Conservation (phyloP, 768 basidiomycete species). For the Podaxis mareebaensis region DNA sequence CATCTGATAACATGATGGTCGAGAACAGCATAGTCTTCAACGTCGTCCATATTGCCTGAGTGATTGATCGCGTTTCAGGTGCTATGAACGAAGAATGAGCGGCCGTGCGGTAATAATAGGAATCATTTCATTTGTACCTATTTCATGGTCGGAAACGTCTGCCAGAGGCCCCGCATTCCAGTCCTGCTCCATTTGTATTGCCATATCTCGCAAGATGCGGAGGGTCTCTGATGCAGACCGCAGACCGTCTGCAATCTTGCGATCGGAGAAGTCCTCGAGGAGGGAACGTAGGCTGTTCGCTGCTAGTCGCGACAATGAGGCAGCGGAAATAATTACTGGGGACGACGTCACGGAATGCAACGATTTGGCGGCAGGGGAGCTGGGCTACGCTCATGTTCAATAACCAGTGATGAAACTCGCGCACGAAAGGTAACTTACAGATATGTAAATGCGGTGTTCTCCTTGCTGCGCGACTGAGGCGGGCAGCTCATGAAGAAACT, state of each 20-base stretch:
- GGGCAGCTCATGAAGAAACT: conserved; percentile 47
- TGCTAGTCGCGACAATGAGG: conserved; percentile 37
- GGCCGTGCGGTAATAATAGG: conserved; percentile 6
- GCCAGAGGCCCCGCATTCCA: conserved; percentile 47
- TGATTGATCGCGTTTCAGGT: conserved; percentile 42
- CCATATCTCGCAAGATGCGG: conserved; percentile 33
- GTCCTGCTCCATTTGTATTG: conserved; percentile 45
- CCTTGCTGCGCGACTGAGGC: conserved; percentile 30
- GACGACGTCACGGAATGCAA: conserved; percentile 36
- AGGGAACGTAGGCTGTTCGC: conserved; percentile 32
- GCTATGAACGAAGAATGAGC: conserved; percentile 29
- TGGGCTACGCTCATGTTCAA: conserved; percentile 20
- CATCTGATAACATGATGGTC: conserved; percentile 67
- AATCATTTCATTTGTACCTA: conserved; percentile 25
- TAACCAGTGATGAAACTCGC: not conserved
- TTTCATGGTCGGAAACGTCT: conserved; percentile 31
- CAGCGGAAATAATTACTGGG: conserved; percentile 34
- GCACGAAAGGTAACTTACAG: conserved; percentile 22
- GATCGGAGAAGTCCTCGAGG: conserved; percentile 34
- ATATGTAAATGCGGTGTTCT: conserved; percentile 31
- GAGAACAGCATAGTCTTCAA: conserved; percentile 80
- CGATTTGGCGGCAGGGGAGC: conserved; percentile 35
- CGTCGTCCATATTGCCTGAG: conserved; percentile 60
- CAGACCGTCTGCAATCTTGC: conserved; percentile 30
- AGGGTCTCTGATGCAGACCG: conserved; percentile 31